These are phyloP conservation scores for Aspergillus nidulans DNA, from an alignment of 495 filamentous ascomycete genomes.

Conservation along the genomic window DNA sequence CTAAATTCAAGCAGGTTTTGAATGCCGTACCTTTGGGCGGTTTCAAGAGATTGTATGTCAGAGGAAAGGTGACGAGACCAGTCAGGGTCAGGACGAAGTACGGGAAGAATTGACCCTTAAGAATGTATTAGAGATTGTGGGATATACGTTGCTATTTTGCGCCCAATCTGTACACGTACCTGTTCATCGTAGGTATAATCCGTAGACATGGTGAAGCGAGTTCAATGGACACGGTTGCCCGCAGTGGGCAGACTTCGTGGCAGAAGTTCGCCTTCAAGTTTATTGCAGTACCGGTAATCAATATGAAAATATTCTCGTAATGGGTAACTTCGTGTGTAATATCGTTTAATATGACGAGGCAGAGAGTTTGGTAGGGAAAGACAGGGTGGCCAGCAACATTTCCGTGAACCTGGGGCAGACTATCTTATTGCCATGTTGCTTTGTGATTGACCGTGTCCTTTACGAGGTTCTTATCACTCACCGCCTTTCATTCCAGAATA, in stretches of 20 bases:
- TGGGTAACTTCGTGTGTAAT: background rate
- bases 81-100: conserved; percentile 94
- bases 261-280: background rate
- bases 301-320: background rate
- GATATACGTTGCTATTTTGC: background rate
- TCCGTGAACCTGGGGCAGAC: background rate
- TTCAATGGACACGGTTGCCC: conserved; percentile 40
- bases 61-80: conserved; percentile 80
- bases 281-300: background rate
- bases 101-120: conserved; percentile 93
- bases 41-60: conserved; percentile 81
- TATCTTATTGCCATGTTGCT: conserved; percentile 16
- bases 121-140: background rate
- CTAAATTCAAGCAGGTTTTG: conserved; percentile 1
- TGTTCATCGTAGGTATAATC: conserved; percentile 98
- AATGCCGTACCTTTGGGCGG: conserved; percentile 60
- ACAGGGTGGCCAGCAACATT: conserved; percentile 19
- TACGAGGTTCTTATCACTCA: conserved; percentile 15
- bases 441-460: conserved; percentile 33
- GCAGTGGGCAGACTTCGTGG: conserved; percentile 18
- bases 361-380: conserved; percentile 23
- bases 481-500: conserved; percentile 22
- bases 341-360: background rate
- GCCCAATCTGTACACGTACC: conserved; percentile 37
- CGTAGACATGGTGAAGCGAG: conserved; percentile 69